Conservation (phyloP, 192 early-diverging fungal genomes). For the Coemansia umbellata region DNA sequence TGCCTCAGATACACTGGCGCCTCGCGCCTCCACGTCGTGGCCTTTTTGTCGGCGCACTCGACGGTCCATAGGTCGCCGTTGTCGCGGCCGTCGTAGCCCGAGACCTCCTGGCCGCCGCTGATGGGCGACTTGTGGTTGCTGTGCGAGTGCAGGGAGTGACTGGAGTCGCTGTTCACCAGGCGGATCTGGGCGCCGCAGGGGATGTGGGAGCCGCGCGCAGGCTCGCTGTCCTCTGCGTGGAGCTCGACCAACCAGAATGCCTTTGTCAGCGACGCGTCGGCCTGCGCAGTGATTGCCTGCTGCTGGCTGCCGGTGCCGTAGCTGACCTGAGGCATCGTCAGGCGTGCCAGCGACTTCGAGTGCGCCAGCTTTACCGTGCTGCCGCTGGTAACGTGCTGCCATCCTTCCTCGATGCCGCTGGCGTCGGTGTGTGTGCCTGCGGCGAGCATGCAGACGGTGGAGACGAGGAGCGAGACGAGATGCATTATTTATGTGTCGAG, state of each 20-base stretch:
- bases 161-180: conserved; percentile 43
- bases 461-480: too few relatives aligned
- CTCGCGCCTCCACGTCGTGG: conserved; percentile 25
- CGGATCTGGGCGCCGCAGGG: conserved; percentile 18
- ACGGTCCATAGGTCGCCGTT: conserved; percentile 43
- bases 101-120: conserved; percentile 45
- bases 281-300: conserved; percentile 37
- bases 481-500: too few relatives aligned
- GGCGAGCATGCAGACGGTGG: neutral
- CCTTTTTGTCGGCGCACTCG: conserved; percentile 22
- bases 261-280: conserved; percentile 18
- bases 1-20: conserved; percentile 29
- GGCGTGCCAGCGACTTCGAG: conserved; percentile 19
- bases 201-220: conserved; percentile 18
- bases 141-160: conserved; percentile 46
- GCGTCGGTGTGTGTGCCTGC: neutral
- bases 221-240: neutral
- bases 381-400: conserved; percentile 37
- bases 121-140: conserved; percentile 36
- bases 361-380: conserved; percentile 46
- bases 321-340: conserved; percentile 48
- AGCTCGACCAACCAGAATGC: conserved; percentile 32
- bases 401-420: conserved; percentile 22
- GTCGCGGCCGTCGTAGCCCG: conserved; percentile 46
- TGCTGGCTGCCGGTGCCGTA: conserved; percentile 52